Evolutionary conservation across 805 yeast genomes (phyloP).

Genomic region (Hanseniaspora hatyaiensis): DNA sequence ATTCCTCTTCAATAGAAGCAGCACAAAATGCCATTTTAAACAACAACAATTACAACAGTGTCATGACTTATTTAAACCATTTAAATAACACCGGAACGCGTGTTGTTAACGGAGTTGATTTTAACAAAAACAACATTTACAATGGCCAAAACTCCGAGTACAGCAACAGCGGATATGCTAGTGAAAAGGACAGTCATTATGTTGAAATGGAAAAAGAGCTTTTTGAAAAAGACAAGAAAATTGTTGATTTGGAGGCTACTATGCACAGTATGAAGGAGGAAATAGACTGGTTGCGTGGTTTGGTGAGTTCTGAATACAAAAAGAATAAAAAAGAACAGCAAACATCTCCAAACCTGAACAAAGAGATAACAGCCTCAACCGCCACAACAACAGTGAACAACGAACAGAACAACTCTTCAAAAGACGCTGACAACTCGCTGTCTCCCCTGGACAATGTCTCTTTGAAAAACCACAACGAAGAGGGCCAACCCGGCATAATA

Average conservation of each 20-base stretch:
- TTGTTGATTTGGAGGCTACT: slow-evolving; percentile 2
- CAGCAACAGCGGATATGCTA: no score
- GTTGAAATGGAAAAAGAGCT: background rate
- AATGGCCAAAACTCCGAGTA: no score
- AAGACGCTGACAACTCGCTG: no score
- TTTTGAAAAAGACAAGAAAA: slow-evolving; percentile 6
- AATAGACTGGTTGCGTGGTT: slow-evolving; percentile 3
- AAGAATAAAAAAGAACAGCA: background rate
- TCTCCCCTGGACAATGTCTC: no score
- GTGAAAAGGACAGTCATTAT: no score
- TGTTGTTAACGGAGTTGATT: slow-evolving; percentile 1
- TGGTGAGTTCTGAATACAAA: background rate
- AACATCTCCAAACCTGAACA: background rate
- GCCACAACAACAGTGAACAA: no score
- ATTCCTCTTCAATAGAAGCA: background rate
- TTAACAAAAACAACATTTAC: background rate
- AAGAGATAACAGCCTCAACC: background rate
- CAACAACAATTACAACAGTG: slow-evolving; percentile 12
- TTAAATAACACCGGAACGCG: slow-evolving; percentile 1
- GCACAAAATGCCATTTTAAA: slow-evolving; percentile 5
- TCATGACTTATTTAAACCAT: slow-evolving; percentile 13
- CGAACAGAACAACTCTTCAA: no score
- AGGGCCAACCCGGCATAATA: no score
- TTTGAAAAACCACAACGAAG: background rate
- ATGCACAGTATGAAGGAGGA: slow-evolving; percentile 11